Evolutionary conservation across 2,329 filamentous ascomycete genomes (phyloP), one percentile per base, ranked within the genome.

Genomic region (Sporothrix protearum): DNA sequence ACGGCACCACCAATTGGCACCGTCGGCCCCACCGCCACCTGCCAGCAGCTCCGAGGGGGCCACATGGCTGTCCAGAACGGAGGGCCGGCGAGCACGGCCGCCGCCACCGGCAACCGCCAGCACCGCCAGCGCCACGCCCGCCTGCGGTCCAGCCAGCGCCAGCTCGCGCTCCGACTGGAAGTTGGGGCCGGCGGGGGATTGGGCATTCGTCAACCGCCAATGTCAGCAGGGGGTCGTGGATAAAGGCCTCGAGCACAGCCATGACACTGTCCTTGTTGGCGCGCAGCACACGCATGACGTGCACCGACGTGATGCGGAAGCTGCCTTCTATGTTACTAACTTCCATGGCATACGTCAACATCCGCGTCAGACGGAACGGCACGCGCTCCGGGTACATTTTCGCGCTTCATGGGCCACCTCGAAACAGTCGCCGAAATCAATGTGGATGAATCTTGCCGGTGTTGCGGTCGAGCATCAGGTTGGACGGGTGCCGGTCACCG

Each of bases 271-370:
- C 96, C 82, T 99, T 99, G 82, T 99, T 99, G 76, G 96, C 94
- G 71, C 96, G 87, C 75, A 99, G 84, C 16, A 99, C 94, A 73
- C 96, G 89, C 96, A 99, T 99, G 68, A 97, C 95, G 77, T 97
- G 94, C 82, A 99, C 96, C 77, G 95, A 99, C 6, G 96, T 98
- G 72, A 97, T 98, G 73, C 96, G 90, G 86, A 97, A 99, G 81
- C 93, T 97, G 76, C 96, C 96, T 81, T 99, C 96, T 76, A 99
- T 99, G 79, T 99, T 99, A 86, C 94, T 97, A 71, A 99, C 96
- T 83, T 99, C 96, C 96, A 99, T 99, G 28, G 96, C 96, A 79
- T 97, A 99, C 0, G 96, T 99, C 82, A 99, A 88, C 96, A 99
- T 99, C 76, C 96, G 89, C 2, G 96, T 99, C 64, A 99, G 85